Percentiles rank a stretch among this genome's conserved stretches.
phyloP scores from a whole-genome alignment of 805 yeast genomes.

The Millerozyma acaciae region DNA sequence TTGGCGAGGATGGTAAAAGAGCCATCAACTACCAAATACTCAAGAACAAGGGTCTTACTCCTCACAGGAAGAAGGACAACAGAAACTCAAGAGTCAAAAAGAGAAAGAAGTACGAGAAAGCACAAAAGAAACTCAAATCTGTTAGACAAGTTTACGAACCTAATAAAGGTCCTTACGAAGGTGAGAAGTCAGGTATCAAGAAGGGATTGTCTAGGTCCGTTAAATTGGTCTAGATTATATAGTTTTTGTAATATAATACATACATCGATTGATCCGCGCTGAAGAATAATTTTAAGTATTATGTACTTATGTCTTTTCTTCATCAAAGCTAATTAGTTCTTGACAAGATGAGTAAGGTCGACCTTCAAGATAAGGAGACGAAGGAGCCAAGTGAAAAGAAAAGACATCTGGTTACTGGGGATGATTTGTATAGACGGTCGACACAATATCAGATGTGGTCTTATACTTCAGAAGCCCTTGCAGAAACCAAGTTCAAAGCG shows the following conservation, averaged over 20 bases:
- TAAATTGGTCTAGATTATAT: constrained; percentile 49
- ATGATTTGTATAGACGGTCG: constrained; percentile 84
- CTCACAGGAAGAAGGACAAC: constrained; percentile 87
- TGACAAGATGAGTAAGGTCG: too few relatives aligned
- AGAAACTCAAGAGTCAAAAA: constrained; percentile 96
- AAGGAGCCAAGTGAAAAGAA: background rate
- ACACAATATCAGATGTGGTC: constrained; percentile 88
- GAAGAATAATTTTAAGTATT: too few relatives aligned
- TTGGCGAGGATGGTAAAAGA: constrained; percentile 84
- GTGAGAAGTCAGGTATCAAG: constrained; percentile 96
- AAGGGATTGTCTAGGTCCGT: constrained; percentile 88
- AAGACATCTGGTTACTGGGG: constrained; percentile 52
- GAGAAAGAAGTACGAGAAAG: constrained; percentile 94
- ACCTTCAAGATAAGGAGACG: too few relatives aligned
- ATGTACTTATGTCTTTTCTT: too few relatives aligned
- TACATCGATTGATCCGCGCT: too few relatives aligned
- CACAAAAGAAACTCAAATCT: constrained; percentile 88
- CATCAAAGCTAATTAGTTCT: too few relatives aligned
- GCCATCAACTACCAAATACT: constrained; percentile 92
- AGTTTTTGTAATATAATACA: too few relatives aligned
- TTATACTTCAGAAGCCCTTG: constrained; percentile 57
- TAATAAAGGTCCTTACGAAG: constrained; percentile 71
- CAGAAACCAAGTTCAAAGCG: constrained; percentile 42
- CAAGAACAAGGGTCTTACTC: constrained; percentile 95
- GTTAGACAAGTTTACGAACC: constrained; percentile 86